These are phyloP conservation scores for Hemisphaericaspora xylofermentans DNA, from an alignment of 1,139 yeast species.

Conservation along the genomic window DNA sequence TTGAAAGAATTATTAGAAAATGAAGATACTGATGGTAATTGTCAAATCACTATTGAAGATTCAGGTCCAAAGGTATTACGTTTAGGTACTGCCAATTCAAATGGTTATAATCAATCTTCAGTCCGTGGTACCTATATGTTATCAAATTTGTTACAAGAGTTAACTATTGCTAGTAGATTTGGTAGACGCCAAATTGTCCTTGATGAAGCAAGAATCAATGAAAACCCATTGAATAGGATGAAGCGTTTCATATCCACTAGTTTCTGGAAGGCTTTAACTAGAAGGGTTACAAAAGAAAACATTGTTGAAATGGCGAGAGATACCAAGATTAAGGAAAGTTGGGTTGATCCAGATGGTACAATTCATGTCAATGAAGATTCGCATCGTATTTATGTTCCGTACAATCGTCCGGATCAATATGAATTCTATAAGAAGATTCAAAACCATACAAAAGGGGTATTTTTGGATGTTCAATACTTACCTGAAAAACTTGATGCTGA, in stretches of 20 bases:
- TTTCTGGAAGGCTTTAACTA: constrained; percentile 81
- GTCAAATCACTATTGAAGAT: constrained; percentile 89
- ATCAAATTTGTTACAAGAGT: constrained; percentile 82
- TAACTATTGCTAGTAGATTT: constrained; percentile 79
- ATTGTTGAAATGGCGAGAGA: constrained; percentile 76
- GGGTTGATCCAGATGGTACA: constrained; percentile 36
- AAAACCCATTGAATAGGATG: constrained; percentile 82
- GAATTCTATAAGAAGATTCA: constrained; percentile 64
- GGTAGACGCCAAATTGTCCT: constrained; percentile 76
- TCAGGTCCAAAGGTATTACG: constrained; percentile 87
- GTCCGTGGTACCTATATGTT: constrained; percentile 90
- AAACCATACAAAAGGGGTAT: constrained; percentile 51
- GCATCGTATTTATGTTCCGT: constrained; percentile 81
- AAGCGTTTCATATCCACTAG: constrained; percentile 71
- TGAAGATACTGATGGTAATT: constrained; percentile 86
- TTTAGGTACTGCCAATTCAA: constrained; percentile 81
- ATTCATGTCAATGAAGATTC: constrained; percentile 33
- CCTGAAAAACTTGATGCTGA: constrained; percentile 61
- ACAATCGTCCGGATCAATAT: constrained; percentile 66
- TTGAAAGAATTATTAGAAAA: constrained; percentile 63
- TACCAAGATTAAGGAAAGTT: constrained; percentile 68
- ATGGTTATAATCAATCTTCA: constrained; percentile 71
- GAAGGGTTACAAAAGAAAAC: constrained; percentile 63
- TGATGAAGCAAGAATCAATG: constrained; percentile 81
- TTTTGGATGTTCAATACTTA: constrained; percentile 74